phyloP scores from a whole-genome alignment of 495 filamentous ascomycete genomes.

The Delitschia confertaspora region DNA sequence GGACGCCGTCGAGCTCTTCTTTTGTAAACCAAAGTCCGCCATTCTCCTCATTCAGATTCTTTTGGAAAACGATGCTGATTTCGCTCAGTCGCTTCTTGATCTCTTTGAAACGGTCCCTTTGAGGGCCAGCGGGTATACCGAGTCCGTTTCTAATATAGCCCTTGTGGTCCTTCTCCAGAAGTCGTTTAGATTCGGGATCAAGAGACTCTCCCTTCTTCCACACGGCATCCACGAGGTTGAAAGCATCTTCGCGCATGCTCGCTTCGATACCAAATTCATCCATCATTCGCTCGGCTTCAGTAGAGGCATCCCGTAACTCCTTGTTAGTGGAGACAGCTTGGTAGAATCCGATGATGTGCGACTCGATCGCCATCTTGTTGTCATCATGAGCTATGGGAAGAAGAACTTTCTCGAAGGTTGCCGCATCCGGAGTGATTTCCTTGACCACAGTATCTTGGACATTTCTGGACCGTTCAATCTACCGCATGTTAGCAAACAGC shows the following conservation, averaged over 20 bases:
- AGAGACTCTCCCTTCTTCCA: slow-evolving; percentile 51
- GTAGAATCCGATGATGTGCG: slow-evolving; percentile 43
- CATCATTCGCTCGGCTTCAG: slow-evolving; percentile 57
- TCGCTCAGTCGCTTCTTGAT: slow-evolving; percentile 63
- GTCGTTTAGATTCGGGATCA: slow-evolving; percentile 52
- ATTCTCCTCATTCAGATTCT: slow-evolving; percentile 61
- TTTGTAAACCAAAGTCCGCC: slow-evolving; percentile 58
- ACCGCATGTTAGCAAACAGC: slow-evolving; percentile 13
- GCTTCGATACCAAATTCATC: slow-evolving; percentile 60
- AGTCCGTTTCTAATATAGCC: slow-evolving; percentile 56
- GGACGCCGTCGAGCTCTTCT: slow-evolving; percentile 54
- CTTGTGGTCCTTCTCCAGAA: slow-evolving; percentile 63
- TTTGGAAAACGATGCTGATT: slow-evolving; percentile 57
- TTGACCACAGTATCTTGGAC: slow-evolving; percentile 68
- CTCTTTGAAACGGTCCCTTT: slow-evolving; percentile 59
- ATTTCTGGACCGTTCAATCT: slow-evolving; percentile 55
- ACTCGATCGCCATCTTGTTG: slow-evolving; percentile 35
- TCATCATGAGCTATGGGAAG: slow-evolving; percentile 41
- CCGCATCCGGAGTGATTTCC: slow-evolving; percentile 51
- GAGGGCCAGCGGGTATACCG: slow-evolving; percentile 50
- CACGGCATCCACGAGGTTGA: slow-evolving; percentile 52
- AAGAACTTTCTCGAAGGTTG: slow-evolving; percentile 38
- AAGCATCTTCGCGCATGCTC: slow-evolving; percentile 61
- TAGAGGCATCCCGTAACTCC: slow-evolving; percentile 50
- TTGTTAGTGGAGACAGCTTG: slow-evolving; percentile 38